Percentiles rank a stretch among this genome's conserved stretches.
Evolutionary conservation across 2,329 filamentous ascomycete genomes (phyloP).

Genomic region (Colletotrichum sp.): DNA sequence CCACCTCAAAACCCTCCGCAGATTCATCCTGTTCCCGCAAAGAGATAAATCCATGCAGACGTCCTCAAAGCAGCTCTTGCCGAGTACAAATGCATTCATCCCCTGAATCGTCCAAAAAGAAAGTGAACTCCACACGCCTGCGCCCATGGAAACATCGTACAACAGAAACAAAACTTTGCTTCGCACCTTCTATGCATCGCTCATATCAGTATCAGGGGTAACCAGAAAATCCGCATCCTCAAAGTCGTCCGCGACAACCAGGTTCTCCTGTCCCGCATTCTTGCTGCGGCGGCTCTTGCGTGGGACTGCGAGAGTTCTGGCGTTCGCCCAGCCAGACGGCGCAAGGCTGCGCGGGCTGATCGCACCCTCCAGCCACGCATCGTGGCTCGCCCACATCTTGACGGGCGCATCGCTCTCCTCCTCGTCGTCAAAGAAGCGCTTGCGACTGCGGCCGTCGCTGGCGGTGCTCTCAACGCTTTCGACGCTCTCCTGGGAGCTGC

Average conservation of each 20-base stretch:
- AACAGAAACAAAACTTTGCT: background rate
- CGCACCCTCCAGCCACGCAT: slow-evolving; percentile 39
- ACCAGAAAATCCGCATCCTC: slow-evolving; percentile 73
- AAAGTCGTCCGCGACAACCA: slow-evolving; percentile 60
- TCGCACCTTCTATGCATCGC: slow-evolving; percentile 27
- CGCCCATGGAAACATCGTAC: background rate
- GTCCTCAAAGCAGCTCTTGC: slow-evolving; percentile 25
- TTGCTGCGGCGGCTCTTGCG: slow-evolving; percentile 26
- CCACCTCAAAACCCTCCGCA: background rate
- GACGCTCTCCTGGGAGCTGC: slow-evolving; percentile 61
- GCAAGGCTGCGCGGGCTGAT: slow-evolving; percentile 43
- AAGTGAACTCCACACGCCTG: background rate
- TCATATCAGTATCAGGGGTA: slow-evolving; percentile 47
- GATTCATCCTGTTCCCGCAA: background rate
- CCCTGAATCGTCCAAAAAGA: background rate
- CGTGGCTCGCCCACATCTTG: slow-evolving; percentile 28
- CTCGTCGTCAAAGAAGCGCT: slow-evolving; percentile 53
- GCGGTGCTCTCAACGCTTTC: slow-evolving; percentile 35
- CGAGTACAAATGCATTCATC: slow-evolving; percentile 16
- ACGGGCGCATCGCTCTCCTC: slow-evolving; percentile 35
- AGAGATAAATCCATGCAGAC: background rate
- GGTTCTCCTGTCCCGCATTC: slow-evolving; percentile 49
- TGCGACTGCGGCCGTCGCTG: slow-evolving; percentile 38
- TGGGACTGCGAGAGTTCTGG: slow-evolving; percentile 56
- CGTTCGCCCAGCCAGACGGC: slow-evolving; percentile 40